Base-by-base conservation (phyloP, 1,284 basidiomycete genomes). In the Trichosporon ovoides region DNA sequence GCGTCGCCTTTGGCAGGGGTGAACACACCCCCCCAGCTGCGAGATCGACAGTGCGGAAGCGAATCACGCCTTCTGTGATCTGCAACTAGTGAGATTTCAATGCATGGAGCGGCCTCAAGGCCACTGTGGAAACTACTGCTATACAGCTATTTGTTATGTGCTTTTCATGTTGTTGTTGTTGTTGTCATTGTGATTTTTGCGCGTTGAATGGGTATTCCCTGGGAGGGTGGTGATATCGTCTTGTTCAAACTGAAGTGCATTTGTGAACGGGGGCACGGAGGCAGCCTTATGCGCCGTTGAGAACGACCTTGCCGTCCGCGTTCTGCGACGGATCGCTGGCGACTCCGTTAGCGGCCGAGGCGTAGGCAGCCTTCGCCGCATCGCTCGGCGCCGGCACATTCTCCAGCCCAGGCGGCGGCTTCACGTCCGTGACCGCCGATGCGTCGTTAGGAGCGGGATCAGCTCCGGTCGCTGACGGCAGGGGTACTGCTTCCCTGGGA, bases 291-390 rank as follows among this genome's bases (percentile, higher is more conserved):
- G 50, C 55, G 19, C 52, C 38, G 53, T 62, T 62, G 20, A 55
- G 36, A 9, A 56, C 52, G 18, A 57, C 58, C 11, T 52, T 48
- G 31, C 37, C 52, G 7, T 54, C 55, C 6, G 37, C 31, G 19
- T 52, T 52, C 19, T 43, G 20, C 20, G 19, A 66, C n/a, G 56
- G 53, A 10, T 52, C 51, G 12, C 61, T 65, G 10, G 68, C 67
- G 12, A 72, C 73, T 14, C 74, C 74, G 38, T 71, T 73, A 1
- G 68, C 70, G 13, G 74, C 71, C 33, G 66, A 72, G 2, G 72
- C 70, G 51, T 72, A 74, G 5, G 68, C 67, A 18, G 69, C 66
- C 61, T 71, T 66, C 5, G 69, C 65, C 5, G 67, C 63, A 0
- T 66, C 61, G 14, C 72, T 74, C 36, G 69, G 57, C 16, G 72